A percentile compares a stretch with the other conserved stretches of the same genome.
Evolutionary conservation across 257 asterid species (phyloP).

Genomic region (Solanum sitiens): DNA sequence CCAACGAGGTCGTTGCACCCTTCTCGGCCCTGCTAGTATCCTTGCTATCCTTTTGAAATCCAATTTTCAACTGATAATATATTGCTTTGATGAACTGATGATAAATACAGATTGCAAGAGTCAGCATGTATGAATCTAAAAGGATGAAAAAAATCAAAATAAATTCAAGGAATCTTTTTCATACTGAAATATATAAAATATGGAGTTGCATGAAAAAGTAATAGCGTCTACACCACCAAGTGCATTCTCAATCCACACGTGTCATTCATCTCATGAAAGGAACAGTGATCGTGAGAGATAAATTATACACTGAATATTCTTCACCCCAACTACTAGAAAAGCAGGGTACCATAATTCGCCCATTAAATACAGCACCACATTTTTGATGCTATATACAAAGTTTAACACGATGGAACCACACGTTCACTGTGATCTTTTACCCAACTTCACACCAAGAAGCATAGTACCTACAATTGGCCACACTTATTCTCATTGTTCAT

Average conservation of each 20-base stretch:
- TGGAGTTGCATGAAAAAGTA: background rate
- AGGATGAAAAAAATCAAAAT: background rate
- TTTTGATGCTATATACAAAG: background rate
- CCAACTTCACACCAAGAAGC: background rate
- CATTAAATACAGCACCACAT: background rate
- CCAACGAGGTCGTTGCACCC: conserved; percentile 51
- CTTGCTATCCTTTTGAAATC: conserved; percentile 51
- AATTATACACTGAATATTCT: background rate
- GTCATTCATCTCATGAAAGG: background rate
- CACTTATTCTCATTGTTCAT: background rate
- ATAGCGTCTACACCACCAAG: background rate
- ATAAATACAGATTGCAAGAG: conserved; percentile 5
- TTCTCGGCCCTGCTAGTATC: conserved; percentile 22
- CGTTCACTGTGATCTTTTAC: background rate
- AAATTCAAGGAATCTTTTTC: background rate
- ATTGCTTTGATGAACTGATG: conserved; percentile 63
- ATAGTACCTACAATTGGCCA: background rate
- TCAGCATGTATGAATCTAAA: background rate
- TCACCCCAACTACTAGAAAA: background rate
- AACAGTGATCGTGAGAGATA: background rate
- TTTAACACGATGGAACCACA: background rate
- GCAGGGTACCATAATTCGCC: background rate
- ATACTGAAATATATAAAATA: background rate
- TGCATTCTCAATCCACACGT: background rate
- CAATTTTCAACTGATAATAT: conserved; percentile 67